Percentiles rank a stretch among this genome's conserved stretches.
phyloP scores from a whole-genome alignment of 495 filamentous ascomycete species.

The Penicillium samsonianum region DNA sequence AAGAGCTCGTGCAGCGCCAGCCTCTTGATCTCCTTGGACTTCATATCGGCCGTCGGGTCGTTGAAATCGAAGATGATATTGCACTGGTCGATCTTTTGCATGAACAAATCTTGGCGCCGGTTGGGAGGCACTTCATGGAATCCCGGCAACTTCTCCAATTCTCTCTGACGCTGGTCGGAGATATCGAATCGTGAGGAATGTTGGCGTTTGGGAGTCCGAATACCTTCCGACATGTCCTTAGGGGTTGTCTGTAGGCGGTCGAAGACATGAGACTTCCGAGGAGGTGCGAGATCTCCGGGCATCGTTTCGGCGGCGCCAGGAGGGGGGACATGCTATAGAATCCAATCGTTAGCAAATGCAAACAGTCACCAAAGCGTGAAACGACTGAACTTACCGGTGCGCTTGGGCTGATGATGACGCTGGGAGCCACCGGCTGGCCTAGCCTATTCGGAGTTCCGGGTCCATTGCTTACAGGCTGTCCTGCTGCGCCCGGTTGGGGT shows the following conservation, averaged over 20 bases:
- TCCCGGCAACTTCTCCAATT: slow-evolving; percentile 96
- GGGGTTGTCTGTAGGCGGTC: slow-evolving; percentile 90
- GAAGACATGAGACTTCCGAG: slow-evolving; percentile 89
- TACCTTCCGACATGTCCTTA: slow-evolving; percentile 92
- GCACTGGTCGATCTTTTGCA: slow-evolving; percentile 99
- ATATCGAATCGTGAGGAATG: slow-evolving; percentile 98
- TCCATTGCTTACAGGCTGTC: slow-evolving; percentile 54
- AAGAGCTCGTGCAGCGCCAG: slow-evolving; percentile 94
- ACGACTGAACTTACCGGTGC: slow-evolving; percentile 71
- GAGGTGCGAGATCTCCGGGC: slow-evolving; percentile 95
- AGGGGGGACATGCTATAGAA: slow-evolving; percentile 79
- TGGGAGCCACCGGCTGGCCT: slow-evolving; percentile 70
- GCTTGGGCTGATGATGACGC: slow-evolving; percentile 94
- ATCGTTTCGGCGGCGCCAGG: slow-evolving; percentile 96
- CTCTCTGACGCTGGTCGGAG: slow-evolving; percentile 84
- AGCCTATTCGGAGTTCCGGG: slow-evolving; percentile 69
- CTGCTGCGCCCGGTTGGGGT: slow-evolving; percentile 34
- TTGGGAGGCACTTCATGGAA: slow-evolving; percentile 98
- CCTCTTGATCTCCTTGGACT: slow-evolving; percentile 99
- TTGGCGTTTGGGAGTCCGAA: slow-evolving; percentile 91
- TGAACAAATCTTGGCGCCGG: slow-evolving; percentile 94
- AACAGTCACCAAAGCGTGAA: not conserved
- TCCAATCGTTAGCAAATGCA: slow-evolving; percentile 26
- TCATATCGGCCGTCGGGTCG: slow-evolving; percentile 97
- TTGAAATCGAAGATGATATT: slow-evolving; percentile 99